Conservation (phyloP, 148 eudicot species). For the Rhododendron kiyosumense region DNA sequence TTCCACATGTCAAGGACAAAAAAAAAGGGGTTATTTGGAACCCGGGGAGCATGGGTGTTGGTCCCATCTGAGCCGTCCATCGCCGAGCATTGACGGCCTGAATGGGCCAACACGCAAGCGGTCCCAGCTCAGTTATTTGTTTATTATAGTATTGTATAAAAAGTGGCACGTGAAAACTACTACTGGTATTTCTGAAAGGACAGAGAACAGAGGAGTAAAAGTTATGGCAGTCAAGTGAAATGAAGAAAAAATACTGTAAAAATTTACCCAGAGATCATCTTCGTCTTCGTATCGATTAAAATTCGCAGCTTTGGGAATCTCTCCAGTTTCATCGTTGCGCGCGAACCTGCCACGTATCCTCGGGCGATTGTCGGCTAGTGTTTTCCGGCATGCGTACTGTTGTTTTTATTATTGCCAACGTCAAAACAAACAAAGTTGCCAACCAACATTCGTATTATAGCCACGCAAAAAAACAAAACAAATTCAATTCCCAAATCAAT, state of each 20-base stretch:
- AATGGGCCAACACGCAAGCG: too few species aligned
- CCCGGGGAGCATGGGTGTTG: too few species aligned
- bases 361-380: constrained; percentile 87
- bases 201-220: neutral
- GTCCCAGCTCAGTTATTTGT: too few species aligned
- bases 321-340: constrained; percentile 73
- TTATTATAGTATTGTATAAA: neutral
- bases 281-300: constrained; percentile 57
- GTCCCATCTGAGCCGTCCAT: too few species aligned
- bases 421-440: neutral
- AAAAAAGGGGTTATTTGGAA: too few species aligned
- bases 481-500: neutral
- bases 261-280: constrained; percentile 63
- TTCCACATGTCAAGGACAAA: neutral
- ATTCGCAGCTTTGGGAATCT: constrained; percentile 47
- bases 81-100: too few species aligned
- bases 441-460: constrained; percentile 4
- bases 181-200: neutral
- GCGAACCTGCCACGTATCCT: constrained; percentile 98
- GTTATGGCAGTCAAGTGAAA: neutral
- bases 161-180: neutral
- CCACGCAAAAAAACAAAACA: neutral
- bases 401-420: neutral
- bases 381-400: constrained; percentile 93
- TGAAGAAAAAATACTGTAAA: neutral